Base-by-base conservation (phyloP, 768 basidiomycete genomes). In the Coprinopsis strossmayeri region DNA sequence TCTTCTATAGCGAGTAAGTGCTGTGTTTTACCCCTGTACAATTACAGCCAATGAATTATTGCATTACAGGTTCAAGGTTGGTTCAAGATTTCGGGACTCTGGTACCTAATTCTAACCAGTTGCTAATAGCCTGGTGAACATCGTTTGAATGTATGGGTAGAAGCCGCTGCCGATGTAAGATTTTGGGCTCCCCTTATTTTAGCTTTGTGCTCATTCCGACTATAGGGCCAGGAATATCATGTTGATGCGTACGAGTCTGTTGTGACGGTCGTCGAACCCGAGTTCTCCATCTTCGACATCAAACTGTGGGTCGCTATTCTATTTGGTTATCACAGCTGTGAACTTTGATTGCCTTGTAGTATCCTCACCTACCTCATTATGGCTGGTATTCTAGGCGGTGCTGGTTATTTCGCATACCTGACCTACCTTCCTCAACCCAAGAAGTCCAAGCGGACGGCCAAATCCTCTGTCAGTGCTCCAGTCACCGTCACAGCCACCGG, bases 1-100 rank as follows among this genome's bases (percentile, higher is more conserved):
- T 69, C 9, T 91, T 92, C 64, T 69, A 85, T 66, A 90, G 86
- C 76, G 87, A 92, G 90, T 91, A 55, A 65, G 87, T 72, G 2
- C 34, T 34, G 15, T 21, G 11, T 25, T 21, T 34, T 47, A 35
- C 34, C 9, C 39, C 24, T n/a, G n/a, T n/a, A n/a, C 13, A 23
- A 30, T 34, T 46, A 25, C 41, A 37, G 34, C 53, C 50, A 53
- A 43, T 52, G 9, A 40, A 47, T 10, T 46, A 39, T 48, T 51
- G 34, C 43, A 48, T 61, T 55, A 7, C 50, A 85, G 82, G 63
- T 83, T 81, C 67, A 83, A 79, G 77, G 82, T 83, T 67, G 23
- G 40, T 42, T 24, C 23, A 42, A 21, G 32, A 32, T 49, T 28
- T 43, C n/a, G n/a, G n/a, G n/a, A n/a, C n/a, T n/a, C 30, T 32